Conservation (phyloP, 768 basidiomycete genomes). For the Pleurotus eryngii region DNA sequence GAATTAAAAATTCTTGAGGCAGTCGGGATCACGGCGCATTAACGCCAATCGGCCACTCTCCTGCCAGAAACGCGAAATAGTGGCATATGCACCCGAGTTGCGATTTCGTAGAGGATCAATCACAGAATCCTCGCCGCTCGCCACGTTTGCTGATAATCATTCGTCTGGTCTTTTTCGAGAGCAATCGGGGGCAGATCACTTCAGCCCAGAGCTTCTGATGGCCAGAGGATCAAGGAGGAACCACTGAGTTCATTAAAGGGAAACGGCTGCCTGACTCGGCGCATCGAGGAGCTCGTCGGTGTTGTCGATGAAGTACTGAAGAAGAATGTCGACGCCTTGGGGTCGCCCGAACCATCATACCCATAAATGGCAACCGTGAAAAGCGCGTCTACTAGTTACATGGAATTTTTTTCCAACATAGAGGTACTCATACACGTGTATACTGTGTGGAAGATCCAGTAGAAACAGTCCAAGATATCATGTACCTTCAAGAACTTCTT, state of each 20-base stretch:
- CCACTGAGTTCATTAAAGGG: background rate
- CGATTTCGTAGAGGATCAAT: background rate
- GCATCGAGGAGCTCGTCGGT: background rate
- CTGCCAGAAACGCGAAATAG: background rate
- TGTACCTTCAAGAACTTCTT: background rate
- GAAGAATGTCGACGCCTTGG: background rate
- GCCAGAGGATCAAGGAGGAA: background rate
- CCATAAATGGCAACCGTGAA: background rate
- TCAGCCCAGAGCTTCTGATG: background rate
- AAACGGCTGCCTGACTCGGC: background rate
- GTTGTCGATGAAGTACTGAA: background rate
- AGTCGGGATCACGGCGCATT: background rate
- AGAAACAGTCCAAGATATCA: background rate
- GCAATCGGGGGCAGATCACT: conserved; percentile 1
- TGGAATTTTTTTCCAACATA: background rate
- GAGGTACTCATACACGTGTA: background rate
- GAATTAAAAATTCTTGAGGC: background rate
- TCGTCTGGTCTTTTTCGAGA: background rate
- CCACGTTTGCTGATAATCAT: conserved; percentile 6
- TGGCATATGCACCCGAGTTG: background rate
- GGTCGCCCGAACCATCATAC: background rate
- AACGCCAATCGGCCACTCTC: background rate
- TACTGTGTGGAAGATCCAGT: background rate
- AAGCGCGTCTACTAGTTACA: background rate
- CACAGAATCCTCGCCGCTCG: background rate